Evolutionary conservation across 257 asterid genomes (phyloP).

Genomic region (Ophiorrhiza pumila): DNA sequence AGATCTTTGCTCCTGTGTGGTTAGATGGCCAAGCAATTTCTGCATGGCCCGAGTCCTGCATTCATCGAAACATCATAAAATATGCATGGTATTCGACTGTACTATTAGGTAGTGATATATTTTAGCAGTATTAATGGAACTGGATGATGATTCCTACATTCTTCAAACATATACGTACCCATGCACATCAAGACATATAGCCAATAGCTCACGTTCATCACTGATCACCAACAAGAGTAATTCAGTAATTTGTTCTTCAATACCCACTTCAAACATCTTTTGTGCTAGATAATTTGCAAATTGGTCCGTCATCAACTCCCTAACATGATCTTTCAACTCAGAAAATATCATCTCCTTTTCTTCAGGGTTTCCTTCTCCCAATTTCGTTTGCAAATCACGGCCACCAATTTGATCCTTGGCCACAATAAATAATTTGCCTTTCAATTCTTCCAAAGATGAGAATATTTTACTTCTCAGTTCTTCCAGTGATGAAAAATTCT

Average conservation of each 20-base stretch:
- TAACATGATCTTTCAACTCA: constrained; percentile 40
- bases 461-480: constrained; percentile 36
- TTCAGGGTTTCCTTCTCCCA: constrained; percentile 37
- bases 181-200: constrained; percentile 35
- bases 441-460: constrained; percentile 26
- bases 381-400: constrained; percentile 41
- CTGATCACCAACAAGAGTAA: constrained; percentile 19
- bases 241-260: constrained; percentile 31
- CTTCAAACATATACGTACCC: constrained; percentile 39
- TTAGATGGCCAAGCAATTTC: constrained; percentile 39
- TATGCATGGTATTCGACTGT: too few species aligned
- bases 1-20: constrained; percentile 29
- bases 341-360: constrained; percentile 36
- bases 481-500: constrained; percentile 11
- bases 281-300: constrained; percentile 48
- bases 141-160: not conserved
- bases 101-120: too few species aligned
- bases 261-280: constrained; percentile 35
- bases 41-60: constrained; percentile 57
- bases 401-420: constrained; percentile 49
- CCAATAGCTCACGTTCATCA: constrained; percentile 24
- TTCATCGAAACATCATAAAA: not conserved
- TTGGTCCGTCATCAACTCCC: constrained; percentile 49
- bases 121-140: too few species aligned
- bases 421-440: constrained; percentile 30